A percentile compares a stretch with the other conserved stretches of the same genome.
phyloP scores from a whole-genome alignment of 2,329 filamentous ascomycete genomes.

The Saccharata proteae region DNA sequence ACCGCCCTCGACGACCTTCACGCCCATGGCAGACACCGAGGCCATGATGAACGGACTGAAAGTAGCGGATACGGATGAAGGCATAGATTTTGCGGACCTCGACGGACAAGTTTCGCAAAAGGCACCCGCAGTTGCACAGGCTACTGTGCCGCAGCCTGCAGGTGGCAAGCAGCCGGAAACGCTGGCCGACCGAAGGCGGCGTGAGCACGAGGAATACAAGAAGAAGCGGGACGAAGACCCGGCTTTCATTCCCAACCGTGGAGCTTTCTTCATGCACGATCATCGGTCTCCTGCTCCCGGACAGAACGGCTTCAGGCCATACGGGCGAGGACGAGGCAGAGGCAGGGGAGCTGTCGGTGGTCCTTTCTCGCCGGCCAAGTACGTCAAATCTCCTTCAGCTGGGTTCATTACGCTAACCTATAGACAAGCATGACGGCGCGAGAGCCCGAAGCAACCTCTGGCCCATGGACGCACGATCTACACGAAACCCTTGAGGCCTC shows the following conservation, averaged over 20 bases:
- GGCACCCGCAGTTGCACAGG: slow-evolving; percentile 17
- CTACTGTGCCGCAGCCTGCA: slow-evolving; percentile 4
- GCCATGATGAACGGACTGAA: slow-evolving; percentile 49
- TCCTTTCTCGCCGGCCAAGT: slow-evolving; percentile 48
- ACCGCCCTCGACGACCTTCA: slow-evolving; percentile 27
- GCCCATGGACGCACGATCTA: slow-evolving; percentile 87
- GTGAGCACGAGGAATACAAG: slow-evolving; percentile 84
- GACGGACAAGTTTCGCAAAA: slow-evolving; percentile 25
- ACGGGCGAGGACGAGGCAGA: slow-evolving; percentile 51
- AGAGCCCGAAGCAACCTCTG: slow-evolving; percentile 47
- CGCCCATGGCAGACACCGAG: slow-evolving; percentile 43
- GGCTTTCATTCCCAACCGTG: slow-evolving; percentile 85
- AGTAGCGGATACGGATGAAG: slow-evolving; percentile 32
- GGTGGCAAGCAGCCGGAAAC: slow-evolving; percentile 38
- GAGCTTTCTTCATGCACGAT: slow-evolving; percentile 96
- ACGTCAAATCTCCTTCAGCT: slow-evolving; percentile 27
- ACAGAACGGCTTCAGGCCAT: slow-evolving; percentile 65
- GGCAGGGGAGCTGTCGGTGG: slow-evolving; percentile 49
- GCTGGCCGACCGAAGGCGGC: slow-evolving; percentile 57
- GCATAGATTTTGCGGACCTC: slow-evolving; percentile 40
- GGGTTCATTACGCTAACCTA: slow-evolving; percentile 16
- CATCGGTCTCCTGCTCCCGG: slow-evolving; percentile 68
- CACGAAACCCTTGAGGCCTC: slow-evolving; percentile 34
- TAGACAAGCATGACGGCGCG: slow-evolving; percentile 27
- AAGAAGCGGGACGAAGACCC: slow-evolving; percentile 81